Evolutionary conservation across 495 filamentous ascomycete species (phyloP), one percentile per base, ranked within the genome.

Genomic region (Penicillium mononematosum): DNA sequence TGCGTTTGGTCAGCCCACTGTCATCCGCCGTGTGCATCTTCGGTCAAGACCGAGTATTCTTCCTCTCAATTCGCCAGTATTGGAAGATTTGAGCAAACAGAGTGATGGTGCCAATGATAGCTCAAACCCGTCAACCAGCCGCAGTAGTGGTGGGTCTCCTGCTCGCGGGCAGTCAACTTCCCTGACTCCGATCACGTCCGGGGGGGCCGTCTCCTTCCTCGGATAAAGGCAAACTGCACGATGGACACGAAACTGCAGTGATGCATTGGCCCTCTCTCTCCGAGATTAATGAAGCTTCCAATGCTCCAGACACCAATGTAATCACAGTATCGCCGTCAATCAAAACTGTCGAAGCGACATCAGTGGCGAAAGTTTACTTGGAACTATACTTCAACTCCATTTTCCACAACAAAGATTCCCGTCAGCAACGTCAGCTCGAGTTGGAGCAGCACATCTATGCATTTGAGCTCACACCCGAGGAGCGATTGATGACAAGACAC

Each of bases 291-390:
- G 32, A 54, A 25, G 61, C 56, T 27, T 42, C 56, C 8, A 27
- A 61, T 12, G 43, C 56, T 9, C 48, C 68, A 10, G 34, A 29
- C 22, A 66, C 56, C 20, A 62, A 68, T 36, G 61, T 63, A 34
- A 58, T 54, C 2, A 49, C 24, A 6, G 46, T 55, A 8, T 50
- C 61, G 14, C 88, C 88, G 12, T 86, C 90, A 10, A 81, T 96
- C 49, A 59, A 82, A 11, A 96, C 91, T 0, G 86, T 90, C 4
- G 93, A 98, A 70, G 81, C 81, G 42, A 82, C 85, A 8, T 82
- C 90, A 0, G 86, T 88, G 9, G 87, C 91, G 32, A 96, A 96
- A 70, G 81, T 95, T 24, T 96, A 83, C 59, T 81, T 98, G 24
- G 93, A 98, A 64, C 90, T 85, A 4, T 80, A 92, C 62, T 96